Percentiles rank a stretch among this genome's conserved stretches.
Evolutionary conservation across 371 early-diverging fungal species (phyloP).

Genomic region (Mucor piriformis): DNA sequence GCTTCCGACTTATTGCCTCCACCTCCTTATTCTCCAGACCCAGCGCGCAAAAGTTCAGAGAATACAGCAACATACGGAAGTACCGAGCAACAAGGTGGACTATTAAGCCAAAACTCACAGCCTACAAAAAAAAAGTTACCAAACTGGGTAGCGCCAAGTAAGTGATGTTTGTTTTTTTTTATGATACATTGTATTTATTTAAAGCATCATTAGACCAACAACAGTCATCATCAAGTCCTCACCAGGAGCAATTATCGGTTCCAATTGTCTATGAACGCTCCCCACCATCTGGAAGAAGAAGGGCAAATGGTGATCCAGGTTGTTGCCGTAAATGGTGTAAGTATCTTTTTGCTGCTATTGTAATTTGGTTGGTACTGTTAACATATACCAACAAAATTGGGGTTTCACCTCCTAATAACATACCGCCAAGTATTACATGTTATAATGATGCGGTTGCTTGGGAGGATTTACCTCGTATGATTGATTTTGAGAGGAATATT

Average conservation of each 20-base stretch:
- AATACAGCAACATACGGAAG: not conserved
- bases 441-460: slow-evolving; percentile 1
- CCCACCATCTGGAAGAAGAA: not conserved
- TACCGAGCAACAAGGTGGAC: slow-evolving; percentile 14
- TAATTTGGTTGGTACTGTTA: slow-evolving; percentile 10
- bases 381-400: slow-evolving; percentile 5
- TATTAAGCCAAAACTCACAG: slow-evolving; percentile 2
- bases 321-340: slow-evolving; percentile 18
- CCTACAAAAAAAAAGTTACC: not conserved
- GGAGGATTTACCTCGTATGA: slow-evolving; percentile 10
- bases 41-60: not conserved
- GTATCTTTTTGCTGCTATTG: slow-evolving; percentile 8
- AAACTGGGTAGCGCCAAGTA: not conserved
- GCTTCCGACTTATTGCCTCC: slow-evolving; percentile 7
- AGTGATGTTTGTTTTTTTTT: not conserved
- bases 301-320: slow-evolving; percentile 9
- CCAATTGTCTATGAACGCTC: not conserved
- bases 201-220: not conserved
- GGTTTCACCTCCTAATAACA: not conserved
- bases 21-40: slow-evolving; percentile 18
- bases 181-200: not conserved
- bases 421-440: not conserved
- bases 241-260: not conserved
- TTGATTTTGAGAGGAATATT: slow-evolving; percentile 13
- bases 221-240: not conserved